Evolutionary conservation across 192 early-diverging fungal genomes (phyloP).

Genomic region (Coemansia sp.): DNA sequence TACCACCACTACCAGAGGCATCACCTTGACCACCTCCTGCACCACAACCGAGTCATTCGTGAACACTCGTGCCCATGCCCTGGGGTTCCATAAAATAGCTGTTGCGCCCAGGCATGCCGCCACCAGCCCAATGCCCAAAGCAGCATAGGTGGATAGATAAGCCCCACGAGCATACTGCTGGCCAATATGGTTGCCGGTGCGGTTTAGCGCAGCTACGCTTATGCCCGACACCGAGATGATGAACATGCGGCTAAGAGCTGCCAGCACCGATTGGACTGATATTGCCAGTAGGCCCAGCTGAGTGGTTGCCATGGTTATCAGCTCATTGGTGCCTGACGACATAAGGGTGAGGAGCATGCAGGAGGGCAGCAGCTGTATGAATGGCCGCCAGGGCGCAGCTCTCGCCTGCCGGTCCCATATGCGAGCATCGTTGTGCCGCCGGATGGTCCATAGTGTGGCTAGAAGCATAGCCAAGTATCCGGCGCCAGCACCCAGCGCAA

Average conservation of each 20-base stretch:
- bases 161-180: slow-evolving; percentile 25
- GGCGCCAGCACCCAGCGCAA: slow-evolving; percentile 63
- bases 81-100: slow-evolving; percentile 19
- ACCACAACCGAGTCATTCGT: slow-evolving; percentile 32
- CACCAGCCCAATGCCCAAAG: slow-evolving; percentile 14
- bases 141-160: slow-evolving; percentile 28
- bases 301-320: slow-evolving; percentile 73
- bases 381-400: slow-evolving; percentile 38
- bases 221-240: slow-evolving; percentile 70
- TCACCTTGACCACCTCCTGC: not conserved
- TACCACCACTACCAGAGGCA: slow-evolving; percentile 24
- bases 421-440: slow-evolving; percentile 16
- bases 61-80: slow-evolving; percentile 54
- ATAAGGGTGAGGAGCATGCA: slow-evolving; percentile 33
- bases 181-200: slow-evolving; percentile 77
- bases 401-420: slow-evolving; percentile 24
- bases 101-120: slow-evolving; percentile 37
- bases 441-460: slow-evolving; percentile 54
- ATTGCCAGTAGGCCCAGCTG: slow-evolving; percentile 70
- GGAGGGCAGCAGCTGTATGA: slow-evolving; percentile 27
- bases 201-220: slow-evolving; percentile 75
- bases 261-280: slow-evolving; percentile 74
- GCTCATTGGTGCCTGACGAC: slow-evolving; percentile 58
- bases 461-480: slow-evolving; percentile 61
- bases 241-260: slow-evolving; percentile 67